Evolutionary conservation across 495 filamentous ascomycete species (phyloP).

Genomic region (Trichocladium uniseriatum): DNA sequence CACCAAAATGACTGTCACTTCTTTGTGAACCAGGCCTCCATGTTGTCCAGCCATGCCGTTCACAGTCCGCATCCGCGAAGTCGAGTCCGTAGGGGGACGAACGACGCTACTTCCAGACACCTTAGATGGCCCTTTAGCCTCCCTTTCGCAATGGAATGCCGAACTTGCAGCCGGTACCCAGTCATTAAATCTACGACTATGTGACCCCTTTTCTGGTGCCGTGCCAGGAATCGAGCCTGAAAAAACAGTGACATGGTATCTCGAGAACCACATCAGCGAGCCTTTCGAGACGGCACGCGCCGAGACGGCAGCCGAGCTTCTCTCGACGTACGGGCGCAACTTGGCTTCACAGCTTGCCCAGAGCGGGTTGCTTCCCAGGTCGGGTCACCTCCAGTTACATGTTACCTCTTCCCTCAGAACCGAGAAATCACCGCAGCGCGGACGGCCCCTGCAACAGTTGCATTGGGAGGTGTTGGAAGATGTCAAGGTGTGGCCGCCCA

Average conservation of each 20-base stretch:
- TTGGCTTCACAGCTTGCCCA: not conserved
- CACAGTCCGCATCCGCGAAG: not conserved
- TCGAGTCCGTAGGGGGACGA: not conserved
- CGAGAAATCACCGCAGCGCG: not conserved
- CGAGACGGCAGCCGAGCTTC: not conserved
- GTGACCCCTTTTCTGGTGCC: not conserved
- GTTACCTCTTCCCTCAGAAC: not conserved
- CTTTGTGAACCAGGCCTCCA: too few species aligned
- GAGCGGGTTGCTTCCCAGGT: not conserved
- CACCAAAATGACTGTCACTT: too few species aligned
- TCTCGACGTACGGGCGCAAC: not conserved
- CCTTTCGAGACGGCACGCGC: not conserved
- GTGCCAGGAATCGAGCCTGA: not conserved
- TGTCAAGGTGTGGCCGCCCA: not conserved
- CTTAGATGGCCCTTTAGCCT: too few species aligned
- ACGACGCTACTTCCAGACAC: not conserved
- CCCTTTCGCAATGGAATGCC: not conserved
- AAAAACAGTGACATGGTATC: not conserved
- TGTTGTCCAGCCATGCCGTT: too few species aligned
- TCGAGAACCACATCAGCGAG: conserved; percentile 1
- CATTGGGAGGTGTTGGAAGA: conserved; percentile 1
- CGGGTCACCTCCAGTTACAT: not conserved
- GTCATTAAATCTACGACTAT: not conserved
- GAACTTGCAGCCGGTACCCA: not conserved
- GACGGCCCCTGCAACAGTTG: not conserved